These are phyloP conservation scores for Hanseniaspora thailandica DNA, from an alignment of 805 yeast genomes.

Conservation along the genomic window DNA sequence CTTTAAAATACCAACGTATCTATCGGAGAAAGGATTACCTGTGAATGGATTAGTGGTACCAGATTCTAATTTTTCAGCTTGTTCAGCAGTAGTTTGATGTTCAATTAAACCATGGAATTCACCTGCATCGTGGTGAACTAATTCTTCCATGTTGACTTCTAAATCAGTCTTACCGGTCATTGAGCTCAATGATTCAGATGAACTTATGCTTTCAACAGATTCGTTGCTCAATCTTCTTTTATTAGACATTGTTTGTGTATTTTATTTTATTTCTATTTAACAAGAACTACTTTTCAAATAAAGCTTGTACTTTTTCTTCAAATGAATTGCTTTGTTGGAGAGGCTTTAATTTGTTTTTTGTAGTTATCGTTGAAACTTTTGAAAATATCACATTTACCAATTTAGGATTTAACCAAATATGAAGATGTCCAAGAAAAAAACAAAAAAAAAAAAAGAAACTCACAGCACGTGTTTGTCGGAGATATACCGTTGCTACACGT, in stretches of 20 bases:
- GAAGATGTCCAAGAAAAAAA: background rate
- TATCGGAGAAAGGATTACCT: conserved; percentile 46
- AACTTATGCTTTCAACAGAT: conserved; percentile 34
- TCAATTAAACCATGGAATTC: conserved; percentile 47
- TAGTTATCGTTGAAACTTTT: too few species aligned
- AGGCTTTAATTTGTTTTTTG: too few species aligned
- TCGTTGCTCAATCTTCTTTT: conserved; percentile 24
- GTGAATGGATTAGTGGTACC: conserved; percentile 68
- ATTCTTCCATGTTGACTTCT: conserved; percentile 21
- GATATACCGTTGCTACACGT: background rate
- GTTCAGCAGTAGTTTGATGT: conserved; percentile 53
- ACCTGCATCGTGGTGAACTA: conserved; percentile 52
- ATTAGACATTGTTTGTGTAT: conserved; percentile 22
- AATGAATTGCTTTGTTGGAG: background rate
- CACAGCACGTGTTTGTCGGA: background rate
- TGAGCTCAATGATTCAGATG: conserved; percentile 55
- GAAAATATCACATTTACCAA: background rate
- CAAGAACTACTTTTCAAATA: too few species aligned
- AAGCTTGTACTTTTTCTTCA: background rate
- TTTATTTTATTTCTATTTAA: background rate
- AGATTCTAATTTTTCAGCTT: conserved; percentile 48
- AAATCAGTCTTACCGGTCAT: conserved; percentile 23
- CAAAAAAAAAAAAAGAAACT: background rate
- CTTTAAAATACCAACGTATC: conserved; percentile 67
- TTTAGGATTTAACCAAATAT: background rate